Evolutionary conservation across 1,284 basidiomycete species (phyloP), one percentile per base, ranked within the genome.

Genomic region (Papiliotrema laurentii): DNA sequence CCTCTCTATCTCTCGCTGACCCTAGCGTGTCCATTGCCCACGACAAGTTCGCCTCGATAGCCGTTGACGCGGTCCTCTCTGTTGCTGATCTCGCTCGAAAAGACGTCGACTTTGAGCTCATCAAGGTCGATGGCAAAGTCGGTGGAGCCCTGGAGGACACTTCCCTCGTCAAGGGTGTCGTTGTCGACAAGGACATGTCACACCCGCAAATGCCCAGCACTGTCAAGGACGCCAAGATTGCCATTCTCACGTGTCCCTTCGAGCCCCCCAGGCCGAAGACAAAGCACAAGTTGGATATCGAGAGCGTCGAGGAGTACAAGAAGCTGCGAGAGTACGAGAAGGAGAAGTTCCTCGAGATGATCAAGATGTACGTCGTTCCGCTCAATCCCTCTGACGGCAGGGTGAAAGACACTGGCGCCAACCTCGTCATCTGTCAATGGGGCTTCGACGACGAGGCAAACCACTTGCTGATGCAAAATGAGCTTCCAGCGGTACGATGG

Each of bases 361-460:
- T 98, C 76, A 87, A 88, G 75, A 68, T 63, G 72, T 74, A 49
- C 51, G 69, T 64, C 1, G 25, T 22, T 18, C 4, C 2, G 38
- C n/a, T 2, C 16, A 16, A 24, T 38, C 53, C 53, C 41, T 52
- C 26, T 26, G 14, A 9, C n/a, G 6, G n/a, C 51, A 81, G 83
- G 69, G 93, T 98, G 58, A 97, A 97, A 76, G 87, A 97, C 66
- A 87, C 91, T n/a, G 94, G 96, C 27, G 93, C 96, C 24, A 98
- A 99, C 75, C 76, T 99, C 51, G 94, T 98, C 60, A 96, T 99
- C 63, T 98, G 94, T 75, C 96, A 98, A 73, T 99, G 94, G 94
- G 94, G 94, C 56, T 99, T 99, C 71, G 94, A 99, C 68, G 96
- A 99, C 71, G 94, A 98, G 77, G 94, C 94, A 49, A 99, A 99